A percentile compares a stretch with the other conserved stretches of the same genome.
These are phyloP conservation scores for Nakataea oryzae DNA, from an alignment of 2,329 filamentous ascomycete species.

Conservation along the genomic window DNA sequence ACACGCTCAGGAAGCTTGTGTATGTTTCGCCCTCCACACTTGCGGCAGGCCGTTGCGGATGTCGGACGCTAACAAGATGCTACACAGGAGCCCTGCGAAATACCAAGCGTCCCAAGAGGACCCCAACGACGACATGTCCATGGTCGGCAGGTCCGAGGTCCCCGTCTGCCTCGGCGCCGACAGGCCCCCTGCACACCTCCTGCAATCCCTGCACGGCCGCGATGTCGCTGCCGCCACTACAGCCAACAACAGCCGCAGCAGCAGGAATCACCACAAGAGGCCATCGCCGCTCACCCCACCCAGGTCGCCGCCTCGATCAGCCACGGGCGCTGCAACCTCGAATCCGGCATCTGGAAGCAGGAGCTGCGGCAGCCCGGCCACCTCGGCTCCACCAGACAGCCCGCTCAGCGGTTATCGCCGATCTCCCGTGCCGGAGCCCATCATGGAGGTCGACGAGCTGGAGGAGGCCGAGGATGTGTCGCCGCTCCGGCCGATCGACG, in stretches of 20 bases:
- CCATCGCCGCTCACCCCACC: background rate
- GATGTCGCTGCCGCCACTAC: background rate
- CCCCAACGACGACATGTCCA: slow-evolving; percentile 2
- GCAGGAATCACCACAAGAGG: background rate
- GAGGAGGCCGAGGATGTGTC: background rate
- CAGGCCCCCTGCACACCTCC: background rate
- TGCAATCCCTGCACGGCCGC: background rate
- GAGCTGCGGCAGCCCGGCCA: background rate
- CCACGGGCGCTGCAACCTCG: background rate
- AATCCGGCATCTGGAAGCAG: background rate
- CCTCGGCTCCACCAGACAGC: background rate
- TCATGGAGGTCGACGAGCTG: slow-evolving; percentile 2
- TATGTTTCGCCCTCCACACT: background rate
- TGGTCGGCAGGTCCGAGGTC: slow-evolving; percentile 5
- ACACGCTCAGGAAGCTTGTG: slow-evolving; percentile 1
- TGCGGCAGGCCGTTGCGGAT: background rate
- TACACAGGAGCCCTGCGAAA: background rate
- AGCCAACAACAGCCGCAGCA: background rate
- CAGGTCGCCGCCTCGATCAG: background rate
- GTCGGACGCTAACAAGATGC: too few species aligned
- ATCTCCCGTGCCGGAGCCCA: slow-evolving; percentile 1
- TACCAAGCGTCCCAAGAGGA: background rate
- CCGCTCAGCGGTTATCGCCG: background rate
- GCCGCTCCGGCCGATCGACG: background rate
- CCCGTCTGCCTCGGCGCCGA: background rate